Percentiles rank a stretch among this genome's conserved stretches.
phyloP scores from a whole-genome alignment of 208 protist genomes.

The Trypanosoma grayi region DNA sequence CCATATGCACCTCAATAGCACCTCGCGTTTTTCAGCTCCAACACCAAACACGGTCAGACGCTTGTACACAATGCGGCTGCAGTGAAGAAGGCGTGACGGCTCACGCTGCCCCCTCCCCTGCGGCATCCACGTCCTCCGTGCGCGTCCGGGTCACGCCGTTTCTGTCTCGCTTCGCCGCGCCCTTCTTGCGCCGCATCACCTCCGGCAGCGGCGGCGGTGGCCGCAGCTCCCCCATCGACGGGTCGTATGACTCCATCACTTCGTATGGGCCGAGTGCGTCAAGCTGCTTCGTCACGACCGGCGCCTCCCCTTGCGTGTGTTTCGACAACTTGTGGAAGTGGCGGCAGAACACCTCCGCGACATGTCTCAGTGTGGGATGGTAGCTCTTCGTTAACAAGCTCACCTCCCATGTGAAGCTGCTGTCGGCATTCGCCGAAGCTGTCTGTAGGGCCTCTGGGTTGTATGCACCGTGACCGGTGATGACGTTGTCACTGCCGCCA shows the following conservation, averaged over 20 bases:
- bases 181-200: constrained; percentile 31
- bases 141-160: background rate
- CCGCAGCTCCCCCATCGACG: constrained; percentile 72
- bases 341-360: constrained; percentile 75
- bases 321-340: constrained; percentile 85
- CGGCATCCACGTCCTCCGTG: background rate
- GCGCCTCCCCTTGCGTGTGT: constrained; percentile 79
- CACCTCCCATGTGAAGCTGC: constrained; percentile 89
- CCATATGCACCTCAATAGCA: too few species aligned
- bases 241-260: constrained; percentile 89
- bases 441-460: constrained; percentile 86
- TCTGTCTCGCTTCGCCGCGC: constrained; percentile 17
- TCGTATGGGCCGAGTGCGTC: constrained; percentile 87
- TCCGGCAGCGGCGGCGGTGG: constrained; percentile 61
- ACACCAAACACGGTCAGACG: too few species aligned
- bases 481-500: constrained; percentile 87
- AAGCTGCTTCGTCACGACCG: constrained; percentile 84
- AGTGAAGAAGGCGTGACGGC: too few species aligned
- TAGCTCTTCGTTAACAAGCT: constrained; percentile 70
- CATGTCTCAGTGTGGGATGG: constrained; percentile 82
- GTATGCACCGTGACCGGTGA: constrained; percentile 81
- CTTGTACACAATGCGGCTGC: too few species aligned
- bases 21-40: too few species aligned
- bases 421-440: constrained; percentile 76
- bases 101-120: background rate